Conservation (phyloP, 805 yeast genomes). For the Kodamaea kakaduensis region DNA sequence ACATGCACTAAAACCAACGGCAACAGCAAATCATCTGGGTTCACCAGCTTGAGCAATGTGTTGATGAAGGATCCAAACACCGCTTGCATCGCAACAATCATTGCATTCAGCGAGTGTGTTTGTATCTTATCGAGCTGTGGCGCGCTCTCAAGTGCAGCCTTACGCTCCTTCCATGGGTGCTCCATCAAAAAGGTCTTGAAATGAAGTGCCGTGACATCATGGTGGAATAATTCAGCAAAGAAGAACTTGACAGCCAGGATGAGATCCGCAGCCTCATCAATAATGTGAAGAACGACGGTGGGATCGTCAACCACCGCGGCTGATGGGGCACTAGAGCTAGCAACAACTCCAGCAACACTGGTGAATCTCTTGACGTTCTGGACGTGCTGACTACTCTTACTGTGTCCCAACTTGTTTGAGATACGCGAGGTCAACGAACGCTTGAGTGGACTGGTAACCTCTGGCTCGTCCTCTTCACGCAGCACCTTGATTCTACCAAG, state of each 20-base stretch:
- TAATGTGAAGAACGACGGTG: slow-evolving; percentile 28
- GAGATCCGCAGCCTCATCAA: slow-evolving; percentile 34
- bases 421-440: slow-evolving; percentile 30
- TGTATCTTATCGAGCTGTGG: slow-evolving; percentile 26
- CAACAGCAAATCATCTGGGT: slow-evolving; percentile 32
- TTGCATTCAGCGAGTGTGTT: slow-evolving; percentile 40
- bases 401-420: slow-evolving; percentile 23
- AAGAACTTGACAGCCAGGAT: slow-evolving; percentile 38
- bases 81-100: slow-evolving; percentile 41
- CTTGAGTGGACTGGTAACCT: slow-evolving; percentile 14
- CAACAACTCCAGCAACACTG: not conserved
- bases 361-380: slow-evolving; percentile 11
- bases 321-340: not conserved
- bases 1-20: slow-evolving; percentile 32
- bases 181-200: slow-evolving; percentile 27
- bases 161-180: slow-evolving; percentile 29
- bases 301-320: slow-evolving; percentile 30
- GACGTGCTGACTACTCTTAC: slow-evolving; percentile 10
- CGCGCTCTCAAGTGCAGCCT: slow-evolving; percentile 23
- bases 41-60: slow-evolving; percentile 30
- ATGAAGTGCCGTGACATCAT: slow-evolving; percentile 27
- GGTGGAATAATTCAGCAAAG: slow-evolving; percentile 39
- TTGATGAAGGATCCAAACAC: slow-evolving; percentile 44
- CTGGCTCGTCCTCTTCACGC: slow-evolving; percentile 2
- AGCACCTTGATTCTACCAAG: slow-evolving; percentile 17